Evolutionary conservation across 306 rosid species (phyloP), one percentile per base, ranked within the genome.

Genomic region (Quercus gilva): DNA sequence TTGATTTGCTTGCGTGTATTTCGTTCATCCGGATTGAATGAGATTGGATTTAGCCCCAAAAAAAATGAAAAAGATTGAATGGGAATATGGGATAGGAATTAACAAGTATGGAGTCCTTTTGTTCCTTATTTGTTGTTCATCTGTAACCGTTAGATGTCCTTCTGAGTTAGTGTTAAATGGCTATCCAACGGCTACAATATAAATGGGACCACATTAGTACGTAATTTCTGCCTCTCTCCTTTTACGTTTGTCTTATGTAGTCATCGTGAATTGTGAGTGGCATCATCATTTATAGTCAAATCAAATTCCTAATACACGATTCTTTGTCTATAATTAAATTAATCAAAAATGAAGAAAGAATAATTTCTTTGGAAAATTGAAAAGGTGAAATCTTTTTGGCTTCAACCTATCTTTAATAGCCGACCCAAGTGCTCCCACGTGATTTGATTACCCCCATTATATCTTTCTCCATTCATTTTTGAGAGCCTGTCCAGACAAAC

Each of bases 391-490:
- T 10, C 75, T 76, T 15, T 76, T 76, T 77, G 52, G 25, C 52
- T 4, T 68, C 72, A 19, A 33, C 72, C 26, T 10, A 35, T 68
- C 52, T 68, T 19, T 33, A 23, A 33, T 5, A 68, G 72, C 53
- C 52, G 49, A 51, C 78, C 56, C 57, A 8, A 31, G 41, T 13
- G 11, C 72, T 13, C 15, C 73, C 84, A 84, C 87, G 73, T 68
- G 80, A 60, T 41, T 29, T 4, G 45, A 41, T 41, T 41, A 49
- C 51, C 56, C 25, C 15, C 61, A 8, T 21, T 28, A 14, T 7
- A 5, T 8, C 49, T 9, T 31, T 12, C 58, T 45, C 53, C 71
- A 21, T 14, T 77, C 52, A 8, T 4, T 3, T 65, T 69, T 56
- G 19, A 15, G n/a, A 26, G 53, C 37, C 28, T n/a, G 41, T 25